Conservation (phyloP, 1,284 basidiomycete genomes). For the Apiotrichum sp. region DNA sequence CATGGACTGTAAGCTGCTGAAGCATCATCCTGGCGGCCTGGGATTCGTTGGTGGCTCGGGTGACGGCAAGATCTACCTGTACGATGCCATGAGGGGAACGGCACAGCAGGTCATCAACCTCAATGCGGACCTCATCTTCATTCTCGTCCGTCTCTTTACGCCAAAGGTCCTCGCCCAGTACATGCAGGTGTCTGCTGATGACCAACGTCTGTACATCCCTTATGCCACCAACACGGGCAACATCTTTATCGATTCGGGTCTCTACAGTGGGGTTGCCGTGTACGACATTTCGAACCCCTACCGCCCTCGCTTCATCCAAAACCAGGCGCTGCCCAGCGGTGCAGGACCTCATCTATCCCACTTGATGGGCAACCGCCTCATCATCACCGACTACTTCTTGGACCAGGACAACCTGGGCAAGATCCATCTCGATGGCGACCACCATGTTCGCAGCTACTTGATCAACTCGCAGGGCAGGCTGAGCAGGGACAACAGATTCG, state of each 20-base stretch:
- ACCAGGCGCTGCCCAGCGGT: constrained; percentile 4
- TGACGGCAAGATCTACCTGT: constrained; percentile 13
- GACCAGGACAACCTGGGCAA: constrained; percentile 15
- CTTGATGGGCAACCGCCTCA: constrained; percentile 11
- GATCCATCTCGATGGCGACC: constrained; percentile 15
- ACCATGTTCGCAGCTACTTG: constrained; percentile 5
- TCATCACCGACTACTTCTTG: constrained; percentile 15
- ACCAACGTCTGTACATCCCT: constrained; percentile 9
- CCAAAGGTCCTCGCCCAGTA: constrained; percentile 7
- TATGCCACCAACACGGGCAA: constrained; percentile 6
- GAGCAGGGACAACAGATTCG: constrained; percentile 4
- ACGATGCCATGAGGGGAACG: constrained; percentile 3
- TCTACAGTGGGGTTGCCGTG: constrained; percentile 7
- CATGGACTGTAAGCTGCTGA: constrained; percentile 12
- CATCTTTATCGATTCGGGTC: neutral
- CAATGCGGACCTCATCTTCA: constrained; percentile 4
- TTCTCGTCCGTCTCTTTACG: neutral
- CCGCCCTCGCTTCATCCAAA: constrained; percentile 2
- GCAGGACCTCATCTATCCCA: constrained; percentile 11
- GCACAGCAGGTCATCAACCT: constrained; percentile 9
- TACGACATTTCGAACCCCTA: constrained; percentile 12
- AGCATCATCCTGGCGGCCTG: constrained; percentile 8
- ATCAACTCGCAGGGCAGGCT: constrained; percentile 6
- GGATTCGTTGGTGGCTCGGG: constrained; percentile 13
- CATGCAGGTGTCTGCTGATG: constrained; percentile 9